Evolutionary conservation across 129 eudicot genomes (phyloP).

Genomic region (Oenanthe sinensis): DNA sequence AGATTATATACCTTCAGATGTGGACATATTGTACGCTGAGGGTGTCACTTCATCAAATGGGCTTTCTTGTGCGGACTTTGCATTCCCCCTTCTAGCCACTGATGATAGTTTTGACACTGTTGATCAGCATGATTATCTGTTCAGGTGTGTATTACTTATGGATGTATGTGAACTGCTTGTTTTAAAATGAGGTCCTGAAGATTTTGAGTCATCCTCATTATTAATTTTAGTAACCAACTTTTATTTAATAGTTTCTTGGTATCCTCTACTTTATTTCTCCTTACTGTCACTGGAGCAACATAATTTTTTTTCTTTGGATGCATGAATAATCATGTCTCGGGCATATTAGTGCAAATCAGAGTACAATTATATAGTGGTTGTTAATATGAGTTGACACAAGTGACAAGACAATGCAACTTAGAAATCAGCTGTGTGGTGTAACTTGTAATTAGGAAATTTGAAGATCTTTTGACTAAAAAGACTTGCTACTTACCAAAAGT

Average conservation of each 20-base stretch:
- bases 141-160: constrained; percentile 36
- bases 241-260: neutral
- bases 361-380: neutral
- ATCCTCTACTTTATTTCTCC: neutral
- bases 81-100: constrained; percentile 48
- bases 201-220: neutral
- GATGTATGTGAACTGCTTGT: neutral
- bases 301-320: neutral
- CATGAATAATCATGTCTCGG: neutral
- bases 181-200: neutral
- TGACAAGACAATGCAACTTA: neutral
- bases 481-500: neutral
- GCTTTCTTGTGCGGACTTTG: constrained; percentile 77
- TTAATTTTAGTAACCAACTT: neutral
- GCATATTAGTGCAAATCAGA: neutral
- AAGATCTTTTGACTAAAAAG: neutral
- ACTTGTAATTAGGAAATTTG: neutral
- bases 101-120: constrained; percentile 43
- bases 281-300: neutral
- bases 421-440: neutral
- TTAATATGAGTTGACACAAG: neutral
- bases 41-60: constrained; percentile 94
- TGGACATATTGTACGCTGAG: constrained; percentile 86
- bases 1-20: constrained; percentile 79
- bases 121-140: constrained; percentile 58